These are phyloP conservation scores for Thermoascus crustaceus DNA, from an alignment of 2,329 filamentous ascomycete species.

Conservation along the genomic window DNA sequence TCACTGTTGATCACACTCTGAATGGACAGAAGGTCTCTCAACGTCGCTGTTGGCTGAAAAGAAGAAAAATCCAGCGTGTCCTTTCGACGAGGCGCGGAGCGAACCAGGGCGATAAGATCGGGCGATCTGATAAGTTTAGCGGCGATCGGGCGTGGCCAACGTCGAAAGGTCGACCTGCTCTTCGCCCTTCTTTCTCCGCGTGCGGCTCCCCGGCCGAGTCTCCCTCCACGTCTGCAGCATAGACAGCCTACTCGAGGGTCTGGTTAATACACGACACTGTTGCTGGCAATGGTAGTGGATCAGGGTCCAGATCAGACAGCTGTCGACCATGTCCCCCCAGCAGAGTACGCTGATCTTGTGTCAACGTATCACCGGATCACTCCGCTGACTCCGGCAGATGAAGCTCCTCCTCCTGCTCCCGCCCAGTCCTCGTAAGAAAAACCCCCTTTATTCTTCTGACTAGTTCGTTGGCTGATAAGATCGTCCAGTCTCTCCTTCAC, in stretches of 20 bases:
- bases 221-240: too few species aligned
- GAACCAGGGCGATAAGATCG: conserved; percentile 2
- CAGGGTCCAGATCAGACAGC: too few species aligned
- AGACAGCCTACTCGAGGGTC: too few species aligned
- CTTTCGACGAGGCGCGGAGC: not conserved
- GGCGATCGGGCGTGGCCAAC: not conserved
- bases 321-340: conserved; percentile 12
- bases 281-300: too few species aligned
- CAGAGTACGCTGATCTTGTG: conserved; percentile 8
- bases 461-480: not conserved
- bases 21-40: too few species aligned
- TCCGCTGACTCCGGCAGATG: conserved; percentile 7
- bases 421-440: conserved; percentile 11
- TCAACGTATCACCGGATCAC: too few species aligned
- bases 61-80: conserved; percentile 2
- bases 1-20: too few species aligned
- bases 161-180: not conserved
- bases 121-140: conserved; percentile 3
- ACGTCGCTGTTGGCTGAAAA: not conserved
- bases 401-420: conserved; percentile 7
- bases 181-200: conserved; percentile 1
- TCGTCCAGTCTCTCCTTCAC: conserved; percentile 70
- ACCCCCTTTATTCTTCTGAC: not conserved
- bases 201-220: not conserved
- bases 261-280: too few species aligned